phyloP scores from a whole-genome alignment of 495 filamentous ascomycete genomes.

The Pseudoneurospora amorphoporcata region DNA sequence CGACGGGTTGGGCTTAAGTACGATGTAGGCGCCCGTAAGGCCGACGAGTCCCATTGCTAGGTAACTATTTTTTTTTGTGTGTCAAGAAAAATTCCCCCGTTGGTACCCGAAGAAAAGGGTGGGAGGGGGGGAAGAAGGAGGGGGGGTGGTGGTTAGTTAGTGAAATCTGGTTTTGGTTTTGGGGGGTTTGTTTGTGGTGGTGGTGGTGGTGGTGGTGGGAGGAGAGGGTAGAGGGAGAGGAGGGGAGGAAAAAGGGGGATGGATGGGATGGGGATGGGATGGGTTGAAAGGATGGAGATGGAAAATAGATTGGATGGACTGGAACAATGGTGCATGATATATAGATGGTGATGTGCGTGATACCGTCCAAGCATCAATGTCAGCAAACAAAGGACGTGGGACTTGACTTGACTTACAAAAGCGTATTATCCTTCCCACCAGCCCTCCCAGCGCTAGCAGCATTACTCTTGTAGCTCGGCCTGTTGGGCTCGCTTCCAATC shows the following conservation, averaged over 20 bases:
- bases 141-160: background rate
- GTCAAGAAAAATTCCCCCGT: background rate
- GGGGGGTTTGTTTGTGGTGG: too few relatives aligned
- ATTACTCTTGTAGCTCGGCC: background rate
- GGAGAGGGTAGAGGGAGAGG: background rate
- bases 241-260: background rate
- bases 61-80: background rate
- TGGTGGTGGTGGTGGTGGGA: too few relatives aligned
- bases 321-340: too few relatives aligned
- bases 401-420: background rate
- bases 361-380: too few relatives aligned
- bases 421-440: background rate
- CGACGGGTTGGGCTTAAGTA: background rate
- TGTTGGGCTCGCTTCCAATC: background rate
- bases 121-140: too few relatives aligned
- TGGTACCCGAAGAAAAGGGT: background rate
- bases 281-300: too few relatives aligned
- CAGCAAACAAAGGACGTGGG: too few relatives aligned
- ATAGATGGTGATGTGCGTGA: too few relatives aligned
- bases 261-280: background rate
- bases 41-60: background rate
- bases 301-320: too few relatives aligned
- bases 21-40: background rate
- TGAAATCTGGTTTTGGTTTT: background rate
- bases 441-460: background rate